These are phyloP conservation scores for Psilocybe sp. DNA, from an alignment of 768 basidiomycete genomes.

Conservation along the genomic window DNA sequence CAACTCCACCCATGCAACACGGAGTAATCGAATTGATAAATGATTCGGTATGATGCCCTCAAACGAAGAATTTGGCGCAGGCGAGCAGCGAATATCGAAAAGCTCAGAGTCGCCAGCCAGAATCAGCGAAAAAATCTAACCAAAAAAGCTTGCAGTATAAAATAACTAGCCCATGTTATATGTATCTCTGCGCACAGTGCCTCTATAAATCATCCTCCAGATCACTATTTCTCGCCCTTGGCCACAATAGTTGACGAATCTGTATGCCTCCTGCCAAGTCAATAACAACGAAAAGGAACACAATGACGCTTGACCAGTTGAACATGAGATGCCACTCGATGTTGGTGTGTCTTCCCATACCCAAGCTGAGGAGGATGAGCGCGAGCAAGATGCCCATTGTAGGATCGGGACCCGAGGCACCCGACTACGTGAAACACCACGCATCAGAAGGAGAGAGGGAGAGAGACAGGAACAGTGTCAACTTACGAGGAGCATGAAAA, in stretches of 20 bases:
- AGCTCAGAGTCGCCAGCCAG: too few relatives aligned
- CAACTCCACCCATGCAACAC: too few relatives aligned
- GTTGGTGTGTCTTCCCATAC: slow-evolving; percentile 7
- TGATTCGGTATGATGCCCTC: too few relatives aligned
- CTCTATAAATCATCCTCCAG: background rate
- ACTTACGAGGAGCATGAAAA: slow-evolving; percentile 6
- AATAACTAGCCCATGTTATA: too few relatives aligned
- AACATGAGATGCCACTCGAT: slow-evolving; percentile 13
- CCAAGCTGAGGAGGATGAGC: slow-evolving; percentile 8
- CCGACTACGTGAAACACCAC: background rate
- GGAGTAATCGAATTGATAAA: too few relatives aligned
- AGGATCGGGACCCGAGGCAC: slow-evolving; percentile 13
- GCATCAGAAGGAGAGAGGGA: background rate
- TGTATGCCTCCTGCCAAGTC: slow-evolving; percentile 6
- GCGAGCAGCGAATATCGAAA: too few relatives aligned
- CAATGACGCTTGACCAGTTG: slow-evolving; percentile 6
- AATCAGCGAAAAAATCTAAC: too few relatives aligned
- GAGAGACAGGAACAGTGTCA: background rate
- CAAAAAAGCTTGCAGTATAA: too few relatives aligned
- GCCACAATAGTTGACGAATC: background rate
- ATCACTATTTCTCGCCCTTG: background rate
- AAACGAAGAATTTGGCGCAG: too few relatives aligned
- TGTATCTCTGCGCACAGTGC: background rate
- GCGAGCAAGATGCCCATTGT: slow-evolving; percentile 12
- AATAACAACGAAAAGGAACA: slow-evolving; percentile 2